phyloP scores from a whole-genome alignment of 176 grass and related monocot genomes.

The Oryza officinalis region DNA sequence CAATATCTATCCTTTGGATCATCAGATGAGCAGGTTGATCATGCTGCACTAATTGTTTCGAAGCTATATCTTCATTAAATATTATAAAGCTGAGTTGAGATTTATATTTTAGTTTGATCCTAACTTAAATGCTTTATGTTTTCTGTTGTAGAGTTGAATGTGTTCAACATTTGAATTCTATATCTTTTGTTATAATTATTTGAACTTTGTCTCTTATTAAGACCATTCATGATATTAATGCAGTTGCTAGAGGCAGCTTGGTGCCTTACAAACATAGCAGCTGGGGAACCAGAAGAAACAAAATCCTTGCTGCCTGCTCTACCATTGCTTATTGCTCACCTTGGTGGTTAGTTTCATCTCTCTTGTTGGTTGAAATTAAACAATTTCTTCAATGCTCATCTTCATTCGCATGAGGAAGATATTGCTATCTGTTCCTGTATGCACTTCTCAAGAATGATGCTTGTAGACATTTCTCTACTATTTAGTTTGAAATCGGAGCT shows the following conservation, averaged over 20 bases:
- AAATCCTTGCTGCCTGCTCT: conserved; percentile 74
- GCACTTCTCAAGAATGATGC: neutral
- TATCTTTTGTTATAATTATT: conserved; percentile 2
- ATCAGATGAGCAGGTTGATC: conserved; percentile 83
- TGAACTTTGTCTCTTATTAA: conserved; percentile 27
- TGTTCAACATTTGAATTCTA: neutral
- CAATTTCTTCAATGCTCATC: neutral
- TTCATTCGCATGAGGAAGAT: conserved; percentile 1
- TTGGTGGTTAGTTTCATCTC: conserved; percentile 75
- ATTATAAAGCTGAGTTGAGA: conserved; percentile 18
- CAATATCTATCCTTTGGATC: conserved; percentile 93
- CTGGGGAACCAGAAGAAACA: conserved; percentile 85
- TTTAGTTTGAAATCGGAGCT: neutral
- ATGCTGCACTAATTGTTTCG: conserved; percentile 8
- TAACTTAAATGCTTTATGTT: neutral
- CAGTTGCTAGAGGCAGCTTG: conserved; percentile 96
- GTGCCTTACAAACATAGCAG: conserved; percentile 96
- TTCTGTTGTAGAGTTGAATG: conserved; percentile 9
- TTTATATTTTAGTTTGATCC: neutral
- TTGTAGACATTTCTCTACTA: conserved; percentile 20
- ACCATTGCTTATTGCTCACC: conserved; percentile 90
- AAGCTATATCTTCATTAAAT: conserved; percentile 1
- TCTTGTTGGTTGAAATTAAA: conserved; percentile 35
- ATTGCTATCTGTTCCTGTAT: neutral
- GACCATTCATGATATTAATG: conserved; percentile 38